phyloP scores from a whole-genome alignment of 108 stramenopile genomes.

The Heterococcus sp. region DNA sequence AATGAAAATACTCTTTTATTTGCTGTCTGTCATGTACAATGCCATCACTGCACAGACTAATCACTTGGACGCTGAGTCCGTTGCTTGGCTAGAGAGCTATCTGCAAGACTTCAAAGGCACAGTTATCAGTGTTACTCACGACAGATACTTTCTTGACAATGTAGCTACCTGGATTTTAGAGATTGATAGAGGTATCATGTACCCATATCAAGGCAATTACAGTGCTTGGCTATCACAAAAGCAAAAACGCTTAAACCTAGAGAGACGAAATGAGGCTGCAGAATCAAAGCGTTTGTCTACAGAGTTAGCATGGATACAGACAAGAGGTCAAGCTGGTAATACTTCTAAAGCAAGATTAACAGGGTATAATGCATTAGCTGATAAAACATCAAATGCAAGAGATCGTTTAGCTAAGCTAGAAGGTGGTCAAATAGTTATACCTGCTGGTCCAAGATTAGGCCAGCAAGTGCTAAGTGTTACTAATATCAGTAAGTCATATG shows the following conservation, averaged over 20 bases:
- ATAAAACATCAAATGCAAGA: constrained; percentile 69
- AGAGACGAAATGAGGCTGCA: constrained; percentile 71
- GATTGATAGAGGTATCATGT: constrained; percentile 73
- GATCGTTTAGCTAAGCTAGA: constrained; percentile 67
- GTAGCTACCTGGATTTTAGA: constrained; percentile 93
- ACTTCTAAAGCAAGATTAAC: constrained; percentile 18
- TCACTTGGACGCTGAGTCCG: constrained; percentile 48
- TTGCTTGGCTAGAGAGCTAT: constrained; percentile 55
- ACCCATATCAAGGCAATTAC: constrained; percentile 92
- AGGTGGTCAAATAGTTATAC: constrained; percentile 72
- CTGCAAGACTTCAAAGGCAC: constrained; percentile 84
- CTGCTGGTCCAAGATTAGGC: constrained; percentile 87
- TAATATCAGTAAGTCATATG: constrained; percentile 52
- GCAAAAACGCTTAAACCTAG: constrained; percentile 66
- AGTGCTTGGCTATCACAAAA: constrained; percentile 85
- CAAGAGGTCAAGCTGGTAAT: constrained; percentile 44
- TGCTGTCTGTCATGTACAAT: no score
- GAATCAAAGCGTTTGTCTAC: constrained; percentile 70
- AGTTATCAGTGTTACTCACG: constrained; percentile 89
- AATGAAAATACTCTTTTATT: no score
- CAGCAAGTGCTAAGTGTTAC: constrained; percentile 72
- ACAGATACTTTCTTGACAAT: constrained; percentile 92
- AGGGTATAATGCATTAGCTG: neutral
- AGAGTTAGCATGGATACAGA: constrained; percentile 86
- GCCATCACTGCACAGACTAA: constrained; percentile 14